Percentiles rank a stretch among this genome's conserved stretches.
phyloP scores from a whole-genome alignment of 768 basidiomycete genomes.

The Trametes meyenii region DNA sequence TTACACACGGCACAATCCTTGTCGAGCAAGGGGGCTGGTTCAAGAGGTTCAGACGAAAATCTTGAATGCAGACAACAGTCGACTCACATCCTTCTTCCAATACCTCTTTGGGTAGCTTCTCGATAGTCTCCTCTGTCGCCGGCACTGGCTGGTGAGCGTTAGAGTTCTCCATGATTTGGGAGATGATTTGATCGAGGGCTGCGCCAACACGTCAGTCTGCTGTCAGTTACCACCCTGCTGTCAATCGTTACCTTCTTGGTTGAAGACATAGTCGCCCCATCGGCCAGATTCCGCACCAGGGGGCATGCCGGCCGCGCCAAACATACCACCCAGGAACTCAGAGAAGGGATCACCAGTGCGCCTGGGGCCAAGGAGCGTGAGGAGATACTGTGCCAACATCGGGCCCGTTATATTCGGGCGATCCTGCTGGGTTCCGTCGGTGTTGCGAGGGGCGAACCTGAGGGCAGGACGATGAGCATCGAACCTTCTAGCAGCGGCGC shows the following conservation, averaged over 20 bases:
- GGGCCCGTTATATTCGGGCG: conserved; percentile 55
- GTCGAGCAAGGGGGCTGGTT: conserved; percentile 55
- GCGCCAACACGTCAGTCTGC: not conserved
- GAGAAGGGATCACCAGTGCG: conserved; percentile 47
- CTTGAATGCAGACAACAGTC: conserved; percentile 1
- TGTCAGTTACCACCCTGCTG: conserved; percentile 12
- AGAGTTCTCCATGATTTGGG: conserved; percentile 84
- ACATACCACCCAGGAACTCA: conserved; percentile 44
- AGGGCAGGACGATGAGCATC: conserved; percentile 28
- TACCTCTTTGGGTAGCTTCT: conserved; percentile 66
- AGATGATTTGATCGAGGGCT: conserved; percentile 83
- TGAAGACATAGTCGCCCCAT: conserved; percentile 92
- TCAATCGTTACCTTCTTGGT: conserved; percentile 71
- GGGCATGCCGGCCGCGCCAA: conserved; percentile 26
- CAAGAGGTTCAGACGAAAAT: conserved; percentile 12
- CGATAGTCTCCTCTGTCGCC: conserved; percentile 78
- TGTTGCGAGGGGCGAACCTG: conserved; percentile 45
- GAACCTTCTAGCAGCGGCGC: conserved; percentile 8
- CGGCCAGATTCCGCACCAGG: conserved; percentile 50
- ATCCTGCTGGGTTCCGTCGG: conserved; percentile 23
- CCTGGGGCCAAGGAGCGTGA: conserved; percentile 54
- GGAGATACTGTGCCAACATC: conserved; percentile 73
- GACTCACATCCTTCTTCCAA: conserved; percentile 65
- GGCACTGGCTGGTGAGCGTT: conserved; percentile 77
- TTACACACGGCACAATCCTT: conserved; percentile 94